Evolutionary conservation across 75 land plant species (phyloP).

Genomic region (Sequoiadendron giganteum): DNA sequence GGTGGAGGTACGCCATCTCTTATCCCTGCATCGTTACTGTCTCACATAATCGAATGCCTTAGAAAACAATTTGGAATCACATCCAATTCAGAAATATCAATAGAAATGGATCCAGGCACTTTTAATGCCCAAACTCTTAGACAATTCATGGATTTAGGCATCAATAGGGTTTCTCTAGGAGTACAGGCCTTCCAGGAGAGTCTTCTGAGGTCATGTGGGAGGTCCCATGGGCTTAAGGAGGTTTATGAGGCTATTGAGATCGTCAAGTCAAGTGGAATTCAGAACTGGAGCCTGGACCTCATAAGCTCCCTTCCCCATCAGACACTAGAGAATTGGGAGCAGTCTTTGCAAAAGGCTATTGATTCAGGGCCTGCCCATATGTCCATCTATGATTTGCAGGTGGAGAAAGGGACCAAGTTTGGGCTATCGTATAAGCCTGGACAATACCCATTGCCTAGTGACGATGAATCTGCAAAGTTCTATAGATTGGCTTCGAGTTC

Average conservation of each 20-base stretch:
- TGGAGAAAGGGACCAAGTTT: constrained; percentile 96
- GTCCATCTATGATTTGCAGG: constrained; percentile 90
- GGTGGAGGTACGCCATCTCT: constrained; percentile 98
- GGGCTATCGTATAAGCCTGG: constrained; percentile 82
- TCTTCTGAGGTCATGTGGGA: constrained; percentile 75
- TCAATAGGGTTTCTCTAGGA: constrained; percentile 92
- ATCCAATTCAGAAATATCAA: constrained; percentile 64
- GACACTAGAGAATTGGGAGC: constrained; percentile 74
- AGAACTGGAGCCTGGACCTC: constrained; percentile 95
- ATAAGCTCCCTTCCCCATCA: constrained; percentile 91
- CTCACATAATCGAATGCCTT: constrained; percentile 47
- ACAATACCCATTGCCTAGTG: constrained; percentile 80
- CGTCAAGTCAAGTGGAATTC: constrained; percentile 43
- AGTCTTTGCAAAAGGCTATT: constrained; percentile 59
- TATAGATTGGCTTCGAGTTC: constrained; percentile 63
- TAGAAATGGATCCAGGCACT: constrained; percentile 99
- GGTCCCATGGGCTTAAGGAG: constrained; percentile 78
- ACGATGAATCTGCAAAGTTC: constrained; percentile 70
- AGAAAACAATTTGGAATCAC: constrained; percentile 49
- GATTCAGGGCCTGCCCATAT: constrained; percentile 68
- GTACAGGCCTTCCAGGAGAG: constrained; percentile 91
- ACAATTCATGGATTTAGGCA: constrained; percentile 60
- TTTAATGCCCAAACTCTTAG: constrained; percentile 49
- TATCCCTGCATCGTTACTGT: constrained; percentile 68
- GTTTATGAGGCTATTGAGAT: constrained; percentile 82